phyloP scores from a whole-genome alignment of 495 filamentous ascomycete genomes.

The Neurospora sp. region DNA sequence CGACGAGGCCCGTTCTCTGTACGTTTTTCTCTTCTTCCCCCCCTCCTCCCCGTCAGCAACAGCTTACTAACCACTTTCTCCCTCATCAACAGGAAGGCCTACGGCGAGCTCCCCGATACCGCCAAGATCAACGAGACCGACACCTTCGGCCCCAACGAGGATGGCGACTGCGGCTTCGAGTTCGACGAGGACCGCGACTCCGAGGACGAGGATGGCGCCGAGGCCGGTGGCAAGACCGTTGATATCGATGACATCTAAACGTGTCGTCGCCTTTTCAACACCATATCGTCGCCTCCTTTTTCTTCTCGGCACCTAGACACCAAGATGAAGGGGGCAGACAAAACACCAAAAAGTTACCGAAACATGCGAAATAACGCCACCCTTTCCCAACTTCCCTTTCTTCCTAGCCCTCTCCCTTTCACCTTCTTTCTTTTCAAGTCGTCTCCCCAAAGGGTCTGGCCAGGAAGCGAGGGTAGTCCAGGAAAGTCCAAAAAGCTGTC shows the following conservation, averaged over 20 bases:
- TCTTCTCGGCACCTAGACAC: neutral
- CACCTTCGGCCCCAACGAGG: slow-evolving; percentile 65
- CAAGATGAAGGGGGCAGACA: neutral
- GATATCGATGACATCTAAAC: slow-evolving; percentile 65
- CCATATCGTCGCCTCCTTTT: neutral
- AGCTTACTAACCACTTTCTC: slow-evolving; percentile 3
- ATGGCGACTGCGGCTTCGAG: slow-evolving; percentile 74
- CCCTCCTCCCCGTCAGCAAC: neutral
- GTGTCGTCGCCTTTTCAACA: neutral
- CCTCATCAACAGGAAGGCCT: slow-evolving; percentile 51
- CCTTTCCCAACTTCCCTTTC: slow-evolving; percentile 1
- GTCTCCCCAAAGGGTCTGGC: neutral
- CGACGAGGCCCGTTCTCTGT: slow-evolving; percentile 85
- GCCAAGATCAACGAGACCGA: slow-evolving; percentile 99
- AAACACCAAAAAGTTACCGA: neutral
- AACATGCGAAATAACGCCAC: neutral
- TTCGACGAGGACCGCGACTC: slow-evolving; percentile 84
- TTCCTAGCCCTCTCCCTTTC: slow-evolving; percentile 2
- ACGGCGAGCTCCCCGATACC: slow-evolving; percentile 91
- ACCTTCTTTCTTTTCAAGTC: neutral
- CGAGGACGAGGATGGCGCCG: slow-evolving; percentile 49
- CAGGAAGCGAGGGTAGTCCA: slow-evolving; percentile 2
- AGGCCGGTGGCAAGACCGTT: slow-evolving; percentile 50
- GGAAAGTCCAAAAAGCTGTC: slow-evolving; percentile 39
- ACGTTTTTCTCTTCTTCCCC: slow-evolving; percentile 6